Evolutionary conservation across 805 yeast species (phyloP).

Genomic region (Lipomyces yamadae): DNA sequence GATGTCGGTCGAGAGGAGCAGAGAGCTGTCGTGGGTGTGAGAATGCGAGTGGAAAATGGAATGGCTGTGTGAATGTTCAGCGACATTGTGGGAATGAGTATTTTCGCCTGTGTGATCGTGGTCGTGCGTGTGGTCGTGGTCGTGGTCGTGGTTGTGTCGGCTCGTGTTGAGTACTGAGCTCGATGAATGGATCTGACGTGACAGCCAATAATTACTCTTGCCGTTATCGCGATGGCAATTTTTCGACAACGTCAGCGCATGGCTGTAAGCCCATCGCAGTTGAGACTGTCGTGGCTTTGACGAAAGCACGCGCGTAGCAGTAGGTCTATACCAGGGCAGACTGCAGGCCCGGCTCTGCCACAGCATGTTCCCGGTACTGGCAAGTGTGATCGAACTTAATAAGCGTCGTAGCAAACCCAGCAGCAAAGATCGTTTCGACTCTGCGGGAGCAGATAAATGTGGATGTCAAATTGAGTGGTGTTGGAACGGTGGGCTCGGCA

Average conservation of each 20-base stretch:
- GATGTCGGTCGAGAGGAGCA: constrained; percentile 47
- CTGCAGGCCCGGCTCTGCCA: background rate
- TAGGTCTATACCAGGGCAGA: background rate
- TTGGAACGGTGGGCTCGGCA: background rate
- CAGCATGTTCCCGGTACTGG: background rate
- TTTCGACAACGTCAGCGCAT: background rate
- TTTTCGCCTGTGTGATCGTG: constrained; percentile 7
- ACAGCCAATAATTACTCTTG: background rate
- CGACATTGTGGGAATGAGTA: constrained; percentile 15
- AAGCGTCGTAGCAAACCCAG: background rate
- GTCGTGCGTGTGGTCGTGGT: constrained; percentile 7
- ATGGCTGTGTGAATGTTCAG: constrained; percentile 29
- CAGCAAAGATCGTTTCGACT: too few species aligned
- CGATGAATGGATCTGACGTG: background rate
- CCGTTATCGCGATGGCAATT: background rate
- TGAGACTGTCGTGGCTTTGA: constrained; percentile 5
- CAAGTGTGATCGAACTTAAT: background rate
- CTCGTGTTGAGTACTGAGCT: background rate
- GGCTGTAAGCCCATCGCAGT: constrained; percentile 5
- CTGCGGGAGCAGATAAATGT: too few species aligned
- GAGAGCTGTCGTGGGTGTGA: constrained; percentile 26
- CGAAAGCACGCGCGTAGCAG: background rate
- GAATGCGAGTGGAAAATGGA: constrained; percentile 33
- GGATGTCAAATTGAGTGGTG: background rate
- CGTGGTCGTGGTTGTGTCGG: constrained; percentile 7